phyloP scores from a whole-genome alignment of 371 early-diverging fungal genomes.

The Gilbertella persicaria region DNA sequence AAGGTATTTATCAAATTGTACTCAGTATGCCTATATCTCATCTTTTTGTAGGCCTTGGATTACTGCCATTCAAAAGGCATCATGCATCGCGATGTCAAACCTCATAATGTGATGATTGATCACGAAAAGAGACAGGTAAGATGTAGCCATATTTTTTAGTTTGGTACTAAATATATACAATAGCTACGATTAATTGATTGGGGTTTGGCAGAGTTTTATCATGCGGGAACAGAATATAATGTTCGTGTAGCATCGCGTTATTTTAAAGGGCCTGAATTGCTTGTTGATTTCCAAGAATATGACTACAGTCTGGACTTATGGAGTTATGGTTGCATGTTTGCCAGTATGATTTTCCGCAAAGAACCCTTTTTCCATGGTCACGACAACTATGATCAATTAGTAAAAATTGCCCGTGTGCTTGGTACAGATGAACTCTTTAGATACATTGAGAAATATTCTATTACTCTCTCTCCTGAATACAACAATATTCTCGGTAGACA shows the following conservation, averaged over 20 bases:
- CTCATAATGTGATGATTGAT: constrained; percentile 99
- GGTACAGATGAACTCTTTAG: constrained; percentile 93
- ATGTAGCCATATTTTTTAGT: not conserved
- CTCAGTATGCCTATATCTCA: too few species aligned
- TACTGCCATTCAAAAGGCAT: constrained; percentile 99
- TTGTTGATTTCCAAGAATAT: constrained; percentile 97
- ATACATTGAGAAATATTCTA: constrained; percentile 94
- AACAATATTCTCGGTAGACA: constrained; percentile 86
- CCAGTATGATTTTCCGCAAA: constrained; percentile 97
- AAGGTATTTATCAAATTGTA: too few species aligned
- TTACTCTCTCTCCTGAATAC: constrained; percentile 87
- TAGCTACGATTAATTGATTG: constrained; percentile 98
- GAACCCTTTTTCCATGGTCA: constrained; percentile 99
- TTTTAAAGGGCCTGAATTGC: constrained; percentile 99
- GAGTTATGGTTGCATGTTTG: constrained; percentile 99
- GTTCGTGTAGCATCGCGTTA: constrained; percentile 98
- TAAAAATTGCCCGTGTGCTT: constrained; percentile 95
- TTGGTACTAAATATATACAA: not conserved
- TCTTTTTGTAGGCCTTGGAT: constrained; percentile 94
- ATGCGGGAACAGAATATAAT: constrained; percentile 96
- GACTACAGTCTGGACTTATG: constrained; percentile 99
- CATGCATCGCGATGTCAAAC: constrained; percentile 99
- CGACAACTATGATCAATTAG: constrained; percentile 98
- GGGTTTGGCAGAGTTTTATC: constrained; percentile 99
- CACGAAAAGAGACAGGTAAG: constrained; percentile 85